Base-by-base conservation (phyloP, 2,329 filamentous ascomycete species). In the Zymoseptoria tritici region DNA sequence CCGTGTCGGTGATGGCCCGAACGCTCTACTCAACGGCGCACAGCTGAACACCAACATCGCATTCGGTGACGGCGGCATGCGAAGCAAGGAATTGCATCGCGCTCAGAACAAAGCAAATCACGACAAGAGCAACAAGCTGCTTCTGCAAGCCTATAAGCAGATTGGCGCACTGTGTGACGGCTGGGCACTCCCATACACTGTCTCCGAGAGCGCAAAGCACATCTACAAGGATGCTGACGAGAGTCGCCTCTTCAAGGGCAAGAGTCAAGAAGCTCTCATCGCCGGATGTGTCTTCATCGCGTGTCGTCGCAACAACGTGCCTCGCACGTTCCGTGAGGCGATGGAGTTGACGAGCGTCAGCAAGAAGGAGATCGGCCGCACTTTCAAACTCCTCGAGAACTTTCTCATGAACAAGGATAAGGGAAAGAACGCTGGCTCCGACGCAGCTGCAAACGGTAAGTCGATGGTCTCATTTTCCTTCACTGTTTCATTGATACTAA, bases 281-380 rank as follows among this genome's bases (percentile, higher is more conserved):
- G 94, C 94, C 4, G 91, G 92, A 6, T 97, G 92, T 77, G 94
- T 99, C 75, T 97, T 99, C 80, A 93, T 99, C 69, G 91, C 94
- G 49, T 97, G 93, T 74, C 91, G 94, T 52, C 91, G 97, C 75
- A 89, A 90, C 71, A 85, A 86, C 62, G 88, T 92, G 29, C 88
- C 90, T 4, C 89, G 94, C 66, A 96, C 91, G 3, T 99, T 99
- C 78, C 86, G 89, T 54, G 95, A 99, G 75, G 94, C 99, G 70
- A 95, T 90, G 77, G 88, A 91, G 62, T 81, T 97, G 73, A 99
- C 94, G 8, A 90, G 90, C 67, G 93, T 99, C 26, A 87, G 88
- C 62, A 97, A 97, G 80, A 97, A 97, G 78, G 95, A 99, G 72
- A 96, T 99, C 64, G 94, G 94, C 21, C 83, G 92, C 60, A 93